These are phyloP conservation scores for Podospora fimiseda DNA, from an alignment of 495 filamentous ascomycete genomes.

Conservation along the genomic window DNA sequence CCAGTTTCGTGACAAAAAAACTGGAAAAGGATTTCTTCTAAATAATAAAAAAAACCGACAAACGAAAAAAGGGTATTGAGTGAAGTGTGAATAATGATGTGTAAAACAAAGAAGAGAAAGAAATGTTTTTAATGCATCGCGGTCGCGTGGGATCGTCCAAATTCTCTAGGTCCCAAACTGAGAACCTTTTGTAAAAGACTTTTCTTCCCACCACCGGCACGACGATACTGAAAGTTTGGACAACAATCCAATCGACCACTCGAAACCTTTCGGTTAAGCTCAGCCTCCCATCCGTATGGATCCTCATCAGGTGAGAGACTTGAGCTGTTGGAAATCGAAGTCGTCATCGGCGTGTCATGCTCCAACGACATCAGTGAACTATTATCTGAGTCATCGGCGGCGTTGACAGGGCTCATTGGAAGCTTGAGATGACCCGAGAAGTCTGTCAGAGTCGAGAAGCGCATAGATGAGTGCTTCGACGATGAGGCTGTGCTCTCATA, in stretches of 20 bases:
- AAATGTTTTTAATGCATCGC: neutral
- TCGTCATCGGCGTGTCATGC: conserved; percentile 11
- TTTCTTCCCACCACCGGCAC: conserved; percentile 28
- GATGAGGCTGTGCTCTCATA: neutral
- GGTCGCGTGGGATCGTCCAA: neutral
- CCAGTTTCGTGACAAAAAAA: too few species aligned
- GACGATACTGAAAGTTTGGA: conserved; percentile 18
- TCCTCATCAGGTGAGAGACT: conserved; percentile 27
- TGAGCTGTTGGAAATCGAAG: too few species aligned
- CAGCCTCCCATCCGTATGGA: conserved; percentile 45
- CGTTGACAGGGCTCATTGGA: too few species aligned
- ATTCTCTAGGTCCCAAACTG: conserved; percentile 16
- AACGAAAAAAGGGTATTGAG: too few species aligned
- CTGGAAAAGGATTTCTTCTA: too few species aligned
- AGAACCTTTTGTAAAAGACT: conserved; percentile 42
- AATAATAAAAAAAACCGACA: too few species aligned
- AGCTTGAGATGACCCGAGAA: conserved; percentile 9
- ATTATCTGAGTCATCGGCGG: conserved; percentile 2
- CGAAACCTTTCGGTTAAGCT: conserved; percentile 23
- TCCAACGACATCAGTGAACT: conserved; percentile 18
- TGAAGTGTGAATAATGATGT: conserved; percentile 6
- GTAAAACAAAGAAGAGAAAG: conserved; percentile 3
- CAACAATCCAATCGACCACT: neutral
- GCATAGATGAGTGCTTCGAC: neutral
- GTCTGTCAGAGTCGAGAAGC: conserved; percentile 9